These are phyloP conservation scores for Irpex sp. DNA, from an alignment of 1,284 basidiomycete genomes.

Conservation along the genomic window DNA sequence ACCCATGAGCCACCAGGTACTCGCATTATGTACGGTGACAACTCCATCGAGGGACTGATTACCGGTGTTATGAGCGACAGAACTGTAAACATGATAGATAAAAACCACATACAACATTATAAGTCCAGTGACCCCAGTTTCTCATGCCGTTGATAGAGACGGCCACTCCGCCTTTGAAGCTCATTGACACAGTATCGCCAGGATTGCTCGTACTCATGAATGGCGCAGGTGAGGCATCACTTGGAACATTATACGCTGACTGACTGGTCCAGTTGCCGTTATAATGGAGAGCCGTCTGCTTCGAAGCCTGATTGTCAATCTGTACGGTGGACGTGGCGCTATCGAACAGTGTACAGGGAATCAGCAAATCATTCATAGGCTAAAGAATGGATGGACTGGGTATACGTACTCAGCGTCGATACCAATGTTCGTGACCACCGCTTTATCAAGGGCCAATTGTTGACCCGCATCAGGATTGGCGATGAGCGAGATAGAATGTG, in stretches of 20 bases:
- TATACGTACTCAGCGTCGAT: slow-evolving; percentile 3
- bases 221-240: neutral
- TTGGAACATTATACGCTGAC: slow-evolving; percentile 5
- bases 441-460: slow-evolving; percentile 5
- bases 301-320: slow-evolving; percentile 2
- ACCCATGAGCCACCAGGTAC: slow-evolving; percentile 9
- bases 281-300: slow-evolving; percentile 6
- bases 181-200: slow-evolving; percentile 3
- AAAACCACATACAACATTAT: slow-evolving; percentile 8
- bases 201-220: slow-evolving; percentile 4
- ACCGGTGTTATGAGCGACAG: neutral
- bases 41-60: slow-evolving; percentile 1
- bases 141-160: slow-evolving; percentile 6
- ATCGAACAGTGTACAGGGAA: no score
- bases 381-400: no score
- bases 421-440: slow-evolving; percentile 4
- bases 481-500: slow-evolving; percentile 8
- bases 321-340: neutral
- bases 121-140: slow-evolving; percentile 12
- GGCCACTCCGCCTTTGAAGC: slow-evolving; percentile 8
- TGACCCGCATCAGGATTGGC: neutral
- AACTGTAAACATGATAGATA: neutral
- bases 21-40: slow-evolving; percentile 1
- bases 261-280: slow-evolving; percentile 4
- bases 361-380: no score